Evolutionary conservation across 192 early-diverging fungal species (phyloP), one percentile per base, ranked within the genome.

Genomic region (Coemansia sp.): DNA sequence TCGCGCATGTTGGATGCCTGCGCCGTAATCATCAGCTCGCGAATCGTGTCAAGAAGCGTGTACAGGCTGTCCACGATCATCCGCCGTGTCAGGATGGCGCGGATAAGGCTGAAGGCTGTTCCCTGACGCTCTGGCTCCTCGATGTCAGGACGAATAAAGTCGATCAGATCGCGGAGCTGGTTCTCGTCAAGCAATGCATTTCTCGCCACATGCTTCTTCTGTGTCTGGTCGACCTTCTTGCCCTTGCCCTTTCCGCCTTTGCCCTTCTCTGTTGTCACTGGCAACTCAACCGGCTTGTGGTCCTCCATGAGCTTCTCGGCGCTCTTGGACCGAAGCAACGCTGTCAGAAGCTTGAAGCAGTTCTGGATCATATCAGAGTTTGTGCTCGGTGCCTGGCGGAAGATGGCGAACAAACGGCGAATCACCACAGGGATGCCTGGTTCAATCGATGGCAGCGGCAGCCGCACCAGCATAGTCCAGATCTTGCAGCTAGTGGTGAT

Each of bases 1-100:
- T 97, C 93, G 41, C 95, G 90, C 26, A 92, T 85, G 55, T 92
- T 86, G 5, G 68, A 76, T 12, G 84, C 82, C 78, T 97, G 95
- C 54, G 88, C 91, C 0, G 95, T 94, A 41, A 99, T 87, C 89
- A 98, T 92, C 65, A 95, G 86, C 65, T 87, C 73, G 21, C 88
- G 74, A 39, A 99, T 83, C n/a, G 74, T 79, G 61, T 90, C 90
- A 89, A 99, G 91, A n/a, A 98, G 73, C 63, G 96, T 94, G 73
- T 98, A 99, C 61, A 99, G 85, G 68, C 95, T 93, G 10, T 92
- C 90, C 41, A 90, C 89, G 37, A 97, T 82, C 69, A 94, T 88
- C 63, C 95, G 88, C 36, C 93, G 90, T 0, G 88, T 85, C 46
- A 99, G 78, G 41, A 99, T 91, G 6, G 95, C 92, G 18, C 91